Evolutionary conservation across 768 basidiomycete species (phyloP), one percentile per base, ranked within the genome.

Genomic region (Collybiopsis confluens): DNA sequence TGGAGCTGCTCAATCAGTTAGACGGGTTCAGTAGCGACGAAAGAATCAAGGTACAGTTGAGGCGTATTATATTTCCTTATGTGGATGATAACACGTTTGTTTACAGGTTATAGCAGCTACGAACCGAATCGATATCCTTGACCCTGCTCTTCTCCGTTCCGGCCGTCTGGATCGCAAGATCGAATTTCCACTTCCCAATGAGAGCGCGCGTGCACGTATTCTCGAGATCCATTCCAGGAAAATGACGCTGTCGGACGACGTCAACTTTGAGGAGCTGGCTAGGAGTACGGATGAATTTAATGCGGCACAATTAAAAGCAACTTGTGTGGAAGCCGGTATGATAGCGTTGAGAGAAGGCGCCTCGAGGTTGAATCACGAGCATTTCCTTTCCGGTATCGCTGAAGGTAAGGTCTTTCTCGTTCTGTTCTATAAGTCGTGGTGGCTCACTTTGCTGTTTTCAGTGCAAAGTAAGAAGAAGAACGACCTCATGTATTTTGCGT

Each of bases 391-490:
- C 64, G 92, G 91, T 47, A 91, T 94, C 55, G 81, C 91, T 38
- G 90, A 93, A 73, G 90, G 89, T 86, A 58, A 57, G 82, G 57
- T n/a, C 43, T 30, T 44, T 52, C 23, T 24, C 27, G 42, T 13
- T 2, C 20, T 15, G n/a, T 27, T 2, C 20, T 23, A 15, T 24
- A 30, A 11, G 23, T n/a, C n/a, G n/a, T 15, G 21, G 41, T 58
- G 30, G 58, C 59, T 70, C 45, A 71, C 59, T 53, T 30, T 37
- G 30, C 58, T 61, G 59, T 45, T 56, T 67, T 47, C 70, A 98
- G 88, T 98, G 54, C 96, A 98, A 81, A 92, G 92, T 72, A 95
- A 98, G 86, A 99, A 99, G 85, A 98, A 98, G 84, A 98, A 98
- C 66, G 87, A 92, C 65, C 85, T 98, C 65, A 85, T 92, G 82